Percentiles rank a stretch among this genome's conserved stretches.
These are phyloP conservation scores for Zychaea mexicana DNA, from an alignment of 371 early-diverging fungal species.

Conservation along the genomic window DNA sequence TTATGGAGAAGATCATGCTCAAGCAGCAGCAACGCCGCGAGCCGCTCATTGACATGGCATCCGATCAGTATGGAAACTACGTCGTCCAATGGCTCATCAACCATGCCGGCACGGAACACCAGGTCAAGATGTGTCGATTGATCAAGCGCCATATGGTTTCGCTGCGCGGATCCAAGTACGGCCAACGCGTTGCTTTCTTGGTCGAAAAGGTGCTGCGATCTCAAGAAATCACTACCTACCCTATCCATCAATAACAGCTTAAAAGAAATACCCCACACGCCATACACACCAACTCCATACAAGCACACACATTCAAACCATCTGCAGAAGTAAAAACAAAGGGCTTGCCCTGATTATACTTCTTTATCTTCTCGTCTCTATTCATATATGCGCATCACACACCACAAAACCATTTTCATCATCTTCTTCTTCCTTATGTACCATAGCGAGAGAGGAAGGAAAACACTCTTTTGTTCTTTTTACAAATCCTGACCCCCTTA, in stretches of 20 bases:
- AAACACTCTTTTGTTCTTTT: background rate
- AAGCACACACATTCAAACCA: background rate
- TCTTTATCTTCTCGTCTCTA: background rate
- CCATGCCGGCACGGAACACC: slow-evolving; percentile 61
- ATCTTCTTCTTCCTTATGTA: background rate
- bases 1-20: slow-evolving; percentile 29
- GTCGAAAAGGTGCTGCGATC: slow-evolving; percentile 57
- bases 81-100: slow-evolving; percentile 77
- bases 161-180: slow-evolving; percentile 76
- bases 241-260: slow-evolving; percentile 4
- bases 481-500: background rate
- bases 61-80: slow-evolving; percentile 90
- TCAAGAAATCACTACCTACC: slow-evolving; percentile 33
- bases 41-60: slow-evolving; percentile 58
- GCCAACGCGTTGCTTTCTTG: slow-evolving; percentile 78
- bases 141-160: slow-evolving; percentile 72
- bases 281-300: background rate
- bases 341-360: background rate
- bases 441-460: slow-evolving; percentile 3
- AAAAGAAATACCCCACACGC: background rate
- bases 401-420: too few relatives aligned
- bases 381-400: background rate
- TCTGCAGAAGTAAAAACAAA: background rate
- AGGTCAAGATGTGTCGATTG: slow-evolving; percentile 61
- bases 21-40: slow-evolving; percentile 26